Percentiles rank a stretch among this genome's conserved stretches.
These are phyloP conservation scores for Acanthochlamys bracteata DNA, from an alignment of 106 monocot genomes.

Conservation along the genomic window DNA sequence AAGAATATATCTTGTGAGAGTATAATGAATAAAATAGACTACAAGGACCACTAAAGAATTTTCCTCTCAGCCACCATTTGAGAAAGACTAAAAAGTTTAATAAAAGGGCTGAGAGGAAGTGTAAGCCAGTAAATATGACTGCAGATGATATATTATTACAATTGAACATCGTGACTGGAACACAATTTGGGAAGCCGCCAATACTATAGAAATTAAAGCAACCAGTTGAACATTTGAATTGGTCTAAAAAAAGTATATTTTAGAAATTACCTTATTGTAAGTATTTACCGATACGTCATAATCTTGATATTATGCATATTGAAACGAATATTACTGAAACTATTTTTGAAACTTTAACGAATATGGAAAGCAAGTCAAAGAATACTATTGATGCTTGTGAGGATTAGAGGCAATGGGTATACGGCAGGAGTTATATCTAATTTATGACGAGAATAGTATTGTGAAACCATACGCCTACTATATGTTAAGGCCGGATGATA, in stretches of 20 bases:
- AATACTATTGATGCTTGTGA: neutral
- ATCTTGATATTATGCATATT: conserved; percentile 16
- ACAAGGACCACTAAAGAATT: neutral
- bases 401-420: conserved; percentile 1
- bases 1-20: too few species aligned
- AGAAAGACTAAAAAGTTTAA: neutral
- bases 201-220: neutral
- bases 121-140: too few species aligned
- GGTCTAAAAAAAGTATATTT: conserved; percentile 18
- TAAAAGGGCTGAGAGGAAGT: too few species aligned
- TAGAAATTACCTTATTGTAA: conserved; percentile 8
- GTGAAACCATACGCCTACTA: neutral
- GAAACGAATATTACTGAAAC: conserved; percentile 14
- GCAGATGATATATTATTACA: neutral
- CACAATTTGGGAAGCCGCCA: neutral
- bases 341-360: neutral
- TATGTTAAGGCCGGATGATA: neutral
- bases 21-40: too few species aligned
- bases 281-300: conserved; percentile 1
- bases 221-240: neutral
- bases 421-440: neutral
- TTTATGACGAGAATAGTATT: neutral
- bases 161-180: neutral
- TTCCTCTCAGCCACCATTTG: neutral
- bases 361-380: conserved; percentile 7